Evolutionary conservation across 305 asterid genomes (phyloP).

Genomic region (Salvia sclarea): DNA sequence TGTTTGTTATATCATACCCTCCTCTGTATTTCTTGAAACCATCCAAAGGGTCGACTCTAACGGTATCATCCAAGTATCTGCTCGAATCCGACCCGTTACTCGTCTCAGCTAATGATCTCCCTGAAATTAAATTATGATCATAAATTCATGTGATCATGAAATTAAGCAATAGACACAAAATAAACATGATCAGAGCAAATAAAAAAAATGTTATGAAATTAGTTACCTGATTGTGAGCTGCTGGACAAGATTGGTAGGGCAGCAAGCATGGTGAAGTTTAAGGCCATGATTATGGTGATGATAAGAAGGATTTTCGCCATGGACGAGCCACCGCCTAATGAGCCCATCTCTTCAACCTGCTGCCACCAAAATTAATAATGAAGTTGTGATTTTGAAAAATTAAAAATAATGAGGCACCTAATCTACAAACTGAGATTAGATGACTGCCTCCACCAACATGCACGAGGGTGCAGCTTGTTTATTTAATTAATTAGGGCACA

Average conservation of each 20-base stretch:
- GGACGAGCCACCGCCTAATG: neutral
- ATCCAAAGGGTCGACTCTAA: slow-evolving; percentile 68
- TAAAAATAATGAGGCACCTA: slow-evolving; percentile 21
- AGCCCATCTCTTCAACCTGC: slow-evolving; percentile 37
- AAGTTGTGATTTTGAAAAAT: neutral
- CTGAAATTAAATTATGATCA: too few species aligned
- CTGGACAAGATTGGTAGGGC: slow-evolving; percentile 29
- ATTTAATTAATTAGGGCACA: neutral
- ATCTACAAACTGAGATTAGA: slow-evolving; percentile 18
- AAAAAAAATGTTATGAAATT: neutral
- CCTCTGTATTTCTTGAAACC: slow-evolving; percentile 72
- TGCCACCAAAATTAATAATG: slow-evolving; percentile 6
- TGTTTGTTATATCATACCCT: slow-evolving; percentile 74
- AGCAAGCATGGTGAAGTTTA: slow-evolving; percentile 33
- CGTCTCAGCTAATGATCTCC: too few species aligned
- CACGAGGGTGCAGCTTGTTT: neutral
- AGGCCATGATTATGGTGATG: slow-evolving; percentile 28
- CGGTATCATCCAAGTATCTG: slow-evolving; percentile 44
- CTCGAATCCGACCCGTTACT: slow-evolving; percentile 19
- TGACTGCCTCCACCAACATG: slow-evolving; percentile 26
- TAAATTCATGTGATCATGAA: too few species aligned
- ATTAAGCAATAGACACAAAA: too few species aligned
- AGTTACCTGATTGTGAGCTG: slow-evolving; percentile 35
- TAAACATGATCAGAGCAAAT: neutral
- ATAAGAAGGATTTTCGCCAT: slow-evolving; percentile 21